These are phyloP conservation scores for Phyllosticta citribraziliensis DNA, from an alignment of 2,329 filamentous ascomycete species.

Conservation along the genomic window DNA sequence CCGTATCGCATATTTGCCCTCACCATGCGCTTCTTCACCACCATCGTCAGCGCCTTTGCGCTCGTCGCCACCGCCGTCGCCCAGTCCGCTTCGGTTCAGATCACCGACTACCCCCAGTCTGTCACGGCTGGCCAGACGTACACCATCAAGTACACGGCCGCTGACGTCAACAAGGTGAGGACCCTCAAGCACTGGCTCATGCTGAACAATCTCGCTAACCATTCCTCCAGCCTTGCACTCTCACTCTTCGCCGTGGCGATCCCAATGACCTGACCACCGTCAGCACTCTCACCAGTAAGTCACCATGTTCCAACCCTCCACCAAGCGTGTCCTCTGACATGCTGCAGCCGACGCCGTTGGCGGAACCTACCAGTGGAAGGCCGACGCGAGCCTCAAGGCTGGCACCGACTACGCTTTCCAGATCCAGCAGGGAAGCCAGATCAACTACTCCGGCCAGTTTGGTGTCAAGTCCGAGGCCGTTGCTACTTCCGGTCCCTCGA, in stretches of 20 bases:
- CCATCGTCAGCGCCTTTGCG: constrained; percentile 35
- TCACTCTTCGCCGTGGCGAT: constrained; percentile 46
- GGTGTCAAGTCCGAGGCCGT: constrained; percentile 27
- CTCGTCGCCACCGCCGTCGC: constrained; percentile 34
- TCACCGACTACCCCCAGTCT: constrained; percentile 42
- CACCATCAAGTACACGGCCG: constrained; percentile 40
- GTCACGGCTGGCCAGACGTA: constrained; percentile 40
- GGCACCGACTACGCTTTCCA: constrained; percentile 48
- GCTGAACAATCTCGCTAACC: background rate
- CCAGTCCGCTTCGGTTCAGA: constrained; percentile 23
- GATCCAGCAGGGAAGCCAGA: constrained; percentile 41
- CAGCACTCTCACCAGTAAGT: constrained; percentile 39
- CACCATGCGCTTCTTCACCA: constrained; percentile 43
- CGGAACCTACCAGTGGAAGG: constrained; percentile 44
- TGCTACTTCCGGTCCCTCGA: constrained; percentile 41
- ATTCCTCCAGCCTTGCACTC: constrained; percentile 38
- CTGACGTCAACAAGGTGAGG: constrained; percentile 23
- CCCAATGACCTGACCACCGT: constrained; percentile 42
- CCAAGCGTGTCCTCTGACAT: constrained; percentile 13
- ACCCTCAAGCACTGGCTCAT: background rate
- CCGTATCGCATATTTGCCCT: background rate
- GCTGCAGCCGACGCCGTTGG: constrained; percentile 31
- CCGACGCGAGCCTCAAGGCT: constrained; percentile 32
- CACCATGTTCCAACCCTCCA: background rate
- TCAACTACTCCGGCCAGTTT: constrained; percentile 50